Evolutionary conservation across 257 asterid genomes (phyloP), one percentile per base, ranked within the genome.

Genomic region (Ocimum tenuiflorum): DNA sequence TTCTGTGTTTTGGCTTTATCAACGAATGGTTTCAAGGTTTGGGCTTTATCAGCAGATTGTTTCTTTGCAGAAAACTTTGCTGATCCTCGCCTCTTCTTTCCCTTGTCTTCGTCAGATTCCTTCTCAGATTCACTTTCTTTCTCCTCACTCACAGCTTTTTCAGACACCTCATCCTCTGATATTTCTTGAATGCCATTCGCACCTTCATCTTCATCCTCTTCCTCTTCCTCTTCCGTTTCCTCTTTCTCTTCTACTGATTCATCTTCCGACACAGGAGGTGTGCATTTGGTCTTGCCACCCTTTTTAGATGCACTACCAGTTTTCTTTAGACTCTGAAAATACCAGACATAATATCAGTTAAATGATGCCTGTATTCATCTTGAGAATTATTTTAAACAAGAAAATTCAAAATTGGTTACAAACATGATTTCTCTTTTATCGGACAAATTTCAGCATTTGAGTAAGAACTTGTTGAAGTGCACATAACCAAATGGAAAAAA

Each of bases 111-210:
- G 60, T 74, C 82, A 8, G 81, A 63, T 39, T 79, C 87, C 46
- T 64, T 70, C 67, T 82, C 87, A 48, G 83, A 69, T 59, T 78
- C 95, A 75, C 72, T 75, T 73, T 48, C 81, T 72, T 79, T 80
- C 67, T 80, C 88, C 69, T 75, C 88, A 71, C 84, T 85, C 50
- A 73, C 82, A 73, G 90, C 86, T 55, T 75, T 75, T n/a, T 88
- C 90, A 65, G 95, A 83, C 81, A 79, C 72, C 77, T 83, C 99
- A 79, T 78, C 90, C 3, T 87, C 91, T 24, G 94, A 84, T 73
- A 36, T 76, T 64, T 85, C 85, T 0, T 79, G 81, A 55, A 43
- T 58, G 15, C 91, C 90, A 72, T 86, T 83, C 15, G 47, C 76
- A 70, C 80, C 81, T 74, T 78, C 79, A 48, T 78, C 81, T 35